A percentile compares a stretch with the other conserved stretches of the same genome.
phyloP scores from a whole-genome alignment of 129 eudicot genomes.

The Ambrosia artemisiifolia region DNA sequence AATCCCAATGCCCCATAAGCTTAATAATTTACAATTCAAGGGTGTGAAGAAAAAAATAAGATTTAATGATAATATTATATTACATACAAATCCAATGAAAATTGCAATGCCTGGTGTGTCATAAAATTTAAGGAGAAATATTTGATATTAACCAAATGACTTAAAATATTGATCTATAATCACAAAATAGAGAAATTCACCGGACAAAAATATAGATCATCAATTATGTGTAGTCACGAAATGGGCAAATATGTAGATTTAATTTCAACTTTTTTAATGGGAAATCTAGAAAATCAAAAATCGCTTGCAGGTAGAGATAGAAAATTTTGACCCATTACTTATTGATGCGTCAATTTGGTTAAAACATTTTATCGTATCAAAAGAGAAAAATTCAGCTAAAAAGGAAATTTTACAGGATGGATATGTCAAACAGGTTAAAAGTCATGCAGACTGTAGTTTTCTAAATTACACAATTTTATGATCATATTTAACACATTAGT shows the following conservation, averaged over 20 bases:
- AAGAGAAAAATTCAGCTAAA: neutral
- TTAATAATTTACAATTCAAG: neutral
- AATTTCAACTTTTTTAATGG: neutral
- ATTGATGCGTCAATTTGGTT: neutral
- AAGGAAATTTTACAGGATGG: neutral
- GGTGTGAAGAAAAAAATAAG: neutral
- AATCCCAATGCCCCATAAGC: conserved; percentile 6
- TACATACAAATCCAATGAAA: neutral
- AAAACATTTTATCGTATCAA: neutral
- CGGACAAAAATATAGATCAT: neutral
- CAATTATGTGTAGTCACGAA: neutral
- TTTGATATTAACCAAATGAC: neutral
- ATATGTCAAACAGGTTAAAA: neutral
- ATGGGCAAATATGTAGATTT: neutral
- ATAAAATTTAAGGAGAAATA: neutral
- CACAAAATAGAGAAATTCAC: neutral
- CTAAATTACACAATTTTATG: too few relatives aligned
- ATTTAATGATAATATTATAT: neutral
- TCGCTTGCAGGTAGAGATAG: neutral
- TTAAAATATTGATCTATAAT: neutral
- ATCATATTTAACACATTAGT: too few relatives aligned
- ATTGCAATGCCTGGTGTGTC: neutral
- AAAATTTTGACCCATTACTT: neutral
- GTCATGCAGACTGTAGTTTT: neutral
- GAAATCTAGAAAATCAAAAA: neutral